Evolutionary conservation across 2,329 filamentous ascomycete genomes (phyloP).

Genomic region (Cadophora luteo-olivacea): DNA sequence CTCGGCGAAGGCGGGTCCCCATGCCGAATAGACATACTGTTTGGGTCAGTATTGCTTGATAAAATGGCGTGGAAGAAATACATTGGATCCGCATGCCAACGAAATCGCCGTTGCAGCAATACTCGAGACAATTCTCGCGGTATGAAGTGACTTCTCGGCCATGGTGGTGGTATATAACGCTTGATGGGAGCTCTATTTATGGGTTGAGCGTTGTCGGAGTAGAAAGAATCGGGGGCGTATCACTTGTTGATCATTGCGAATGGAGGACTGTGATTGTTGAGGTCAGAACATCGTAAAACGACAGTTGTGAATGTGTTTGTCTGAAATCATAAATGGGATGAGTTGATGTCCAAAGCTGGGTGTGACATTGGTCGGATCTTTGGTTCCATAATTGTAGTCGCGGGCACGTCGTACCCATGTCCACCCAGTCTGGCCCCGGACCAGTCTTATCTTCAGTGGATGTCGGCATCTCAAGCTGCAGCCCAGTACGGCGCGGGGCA

Average conservation of each 20-base stretch:
- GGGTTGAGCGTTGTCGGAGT: constrained; percentile 5
- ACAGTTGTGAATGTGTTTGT: constrained; percentile 12
- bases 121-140: constrained; percentile 80
- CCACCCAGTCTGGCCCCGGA: neutral
- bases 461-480: neutral
- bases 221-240: constrained; percentile 18
- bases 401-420: neutral
- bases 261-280: neutral
- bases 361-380: constrained; percentile 5
- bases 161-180: constrained; percentile 44
- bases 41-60: constrained; percentile 18
- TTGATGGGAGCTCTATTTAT: neutral
- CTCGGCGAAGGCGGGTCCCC: constrained; percentile 94
- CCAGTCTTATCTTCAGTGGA: constrained; percentile 1
- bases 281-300: constrained; percentile 3
- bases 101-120: constrained; percentile 84
- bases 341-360: neutral
- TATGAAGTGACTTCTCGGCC: constrained; percentile 58
- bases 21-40: constrained; percentile 97
- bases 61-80: constrained; percentile 51
- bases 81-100: constrained; percentile 91
- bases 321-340: constrained; percentile 22
- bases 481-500: constrained; percentile 5
- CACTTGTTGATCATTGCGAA: constrained; percentile 32
- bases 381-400: constrained; percentile 2